Conservation (phyloP, 495 filamentous ascomycete genomes). For the Neurospora sp. region DNA sequence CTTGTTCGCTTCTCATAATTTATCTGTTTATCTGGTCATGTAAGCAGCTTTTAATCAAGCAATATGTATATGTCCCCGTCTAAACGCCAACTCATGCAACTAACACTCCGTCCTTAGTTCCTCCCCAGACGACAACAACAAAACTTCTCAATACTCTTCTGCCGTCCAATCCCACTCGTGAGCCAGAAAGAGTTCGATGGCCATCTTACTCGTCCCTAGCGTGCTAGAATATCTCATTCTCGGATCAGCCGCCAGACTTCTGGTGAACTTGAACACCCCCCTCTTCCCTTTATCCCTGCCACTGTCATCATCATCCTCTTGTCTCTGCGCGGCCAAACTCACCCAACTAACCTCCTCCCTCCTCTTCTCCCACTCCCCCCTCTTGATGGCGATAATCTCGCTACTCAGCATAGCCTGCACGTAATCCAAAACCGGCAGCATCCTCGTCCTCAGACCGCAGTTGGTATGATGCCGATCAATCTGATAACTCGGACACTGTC, state of each 20-base stretch:
- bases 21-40: neutral
- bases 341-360: slow-evolving; percentile 25
- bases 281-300: slow-evolving; percentile 6
- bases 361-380: slow-evolving; percentile 34
- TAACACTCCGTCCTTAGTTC: too few relatives aligned
- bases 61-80: neutral
- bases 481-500: slow-evolving; percentile 61
- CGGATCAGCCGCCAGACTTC: slow-evolving; percentile 28
- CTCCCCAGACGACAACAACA: neutral
- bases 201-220: slow-evolving; percentile 30
- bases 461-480: slow-evolving; percentile 67
- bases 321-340: slow-evolving; percentile 1
- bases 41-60: neutral
- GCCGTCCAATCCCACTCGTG: slow-evolving; percentile 50
- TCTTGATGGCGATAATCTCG: slow-evolving; percentile 34
- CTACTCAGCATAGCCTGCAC: slow-evolving; percentile 43
- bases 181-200: slow-evolving; percentile 47
- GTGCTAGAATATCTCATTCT: slow-evolving; percentile 28
- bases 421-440: slow-evolving; percentile 58
- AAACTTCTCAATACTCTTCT: slow-evolving; percentile 17
- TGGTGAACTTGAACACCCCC: slow-evolving; percentile 29
- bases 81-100: neutral
- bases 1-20: neutral
- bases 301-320: neutral
- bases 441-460: slow-evolving; percentile 60